Evolutionary conservation across 169 alveolate species (phyloP).

Genomic region (Babesia bovis): DNA sequence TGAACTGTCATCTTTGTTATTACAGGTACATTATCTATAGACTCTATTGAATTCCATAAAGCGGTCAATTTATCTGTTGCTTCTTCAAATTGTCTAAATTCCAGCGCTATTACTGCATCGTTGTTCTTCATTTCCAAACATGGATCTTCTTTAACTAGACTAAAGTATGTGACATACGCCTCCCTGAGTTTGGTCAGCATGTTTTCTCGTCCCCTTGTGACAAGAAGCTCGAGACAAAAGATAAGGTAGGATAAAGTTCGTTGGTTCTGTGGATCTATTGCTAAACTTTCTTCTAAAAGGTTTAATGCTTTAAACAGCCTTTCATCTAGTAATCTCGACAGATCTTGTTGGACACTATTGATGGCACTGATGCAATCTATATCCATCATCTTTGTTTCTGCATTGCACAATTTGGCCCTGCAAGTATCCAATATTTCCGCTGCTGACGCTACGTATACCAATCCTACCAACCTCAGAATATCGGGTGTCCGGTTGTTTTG

Average conservation of each 20-base stretch:
- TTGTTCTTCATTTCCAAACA: conserved; percentile 26
- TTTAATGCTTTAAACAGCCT: conserved; percentile 51
- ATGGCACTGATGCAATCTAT: conserved; percentile 40
- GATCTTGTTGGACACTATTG: conserved; percentile 44
- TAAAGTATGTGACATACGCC: conserved; percentile 13
- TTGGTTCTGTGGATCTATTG: conserved; percentile 7
- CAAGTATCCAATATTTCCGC: conserved; percentile 44
- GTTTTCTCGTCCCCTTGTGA: conserved; percentile 54
- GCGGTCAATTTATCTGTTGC: conserved; percentile 3
- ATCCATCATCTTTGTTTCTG: conserved; percentile 15
- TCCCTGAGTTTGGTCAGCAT: conserved; percentile 32
- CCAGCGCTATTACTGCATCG: conserved; percentile 48
- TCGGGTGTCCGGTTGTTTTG: conserved; percentile 30
- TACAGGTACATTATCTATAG: not conserved
- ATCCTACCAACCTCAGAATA: conserved; percentile 23
- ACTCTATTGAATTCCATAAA: conserved; percentile 6
- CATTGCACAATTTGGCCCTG: conserved; percentile 31
- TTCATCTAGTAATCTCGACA: conserved; percentile 53
- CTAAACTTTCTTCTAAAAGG: conserved; percentile 43
- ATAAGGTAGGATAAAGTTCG: conserved; percentile 33
- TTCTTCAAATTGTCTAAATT: conserved; percentile 22
- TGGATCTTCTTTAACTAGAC: not conserved
- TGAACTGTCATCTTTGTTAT: conserved; percentile 35
- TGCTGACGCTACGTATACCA: conserved; percentile 52
- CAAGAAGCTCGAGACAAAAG: conserved; percentile 53